These are phyloP conservation scores for Fraxinus albicans DNA, from an alignment of 305 asterid species.

Conservation along the genomic window DNA sequence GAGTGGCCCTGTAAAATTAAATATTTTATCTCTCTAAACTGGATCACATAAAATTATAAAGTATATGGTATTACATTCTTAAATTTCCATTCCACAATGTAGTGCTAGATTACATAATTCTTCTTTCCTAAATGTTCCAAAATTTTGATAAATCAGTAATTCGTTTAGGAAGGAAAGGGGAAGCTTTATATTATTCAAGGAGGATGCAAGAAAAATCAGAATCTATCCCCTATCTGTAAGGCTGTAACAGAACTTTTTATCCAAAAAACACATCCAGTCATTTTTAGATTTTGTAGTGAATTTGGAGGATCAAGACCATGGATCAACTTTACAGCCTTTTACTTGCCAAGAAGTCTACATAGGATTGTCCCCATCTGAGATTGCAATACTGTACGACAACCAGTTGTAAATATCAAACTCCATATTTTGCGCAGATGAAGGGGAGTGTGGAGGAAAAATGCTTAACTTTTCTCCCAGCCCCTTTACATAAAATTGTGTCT, in stretches of 20 bases:
- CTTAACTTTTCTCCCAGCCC: neutral
- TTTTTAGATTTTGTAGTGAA: neutral
- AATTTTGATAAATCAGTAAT: neutral
- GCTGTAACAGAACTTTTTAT: neutral
- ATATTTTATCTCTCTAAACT: neutral
- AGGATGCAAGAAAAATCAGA: conserved; percentile 5
- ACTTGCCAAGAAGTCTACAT: neutral
- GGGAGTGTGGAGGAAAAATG: neutral
- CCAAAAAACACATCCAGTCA: neutral
- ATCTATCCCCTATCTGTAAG: neutral
- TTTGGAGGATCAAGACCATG: neutral
- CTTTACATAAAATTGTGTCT: neutral
- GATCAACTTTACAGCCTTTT: neutral
- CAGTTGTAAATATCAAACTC: neutral
- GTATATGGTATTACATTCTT: neutral
- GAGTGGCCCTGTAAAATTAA: neutral
- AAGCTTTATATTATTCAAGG: neutral
- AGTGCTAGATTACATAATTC: neutral
- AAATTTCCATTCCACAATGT: neutral
- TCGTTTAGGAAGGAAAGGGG: neutral
- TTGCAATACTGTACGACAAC: neutral
- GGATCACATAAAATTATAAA: neutral
- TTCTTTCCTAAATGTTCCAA: neutral
- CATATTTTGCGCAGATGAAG: neutral
- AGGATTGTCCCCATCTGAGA: neutral